Base-by-base conservation (phyloP, 345 rosid genomes). In the Leavenworthia alabamica region DNA sequence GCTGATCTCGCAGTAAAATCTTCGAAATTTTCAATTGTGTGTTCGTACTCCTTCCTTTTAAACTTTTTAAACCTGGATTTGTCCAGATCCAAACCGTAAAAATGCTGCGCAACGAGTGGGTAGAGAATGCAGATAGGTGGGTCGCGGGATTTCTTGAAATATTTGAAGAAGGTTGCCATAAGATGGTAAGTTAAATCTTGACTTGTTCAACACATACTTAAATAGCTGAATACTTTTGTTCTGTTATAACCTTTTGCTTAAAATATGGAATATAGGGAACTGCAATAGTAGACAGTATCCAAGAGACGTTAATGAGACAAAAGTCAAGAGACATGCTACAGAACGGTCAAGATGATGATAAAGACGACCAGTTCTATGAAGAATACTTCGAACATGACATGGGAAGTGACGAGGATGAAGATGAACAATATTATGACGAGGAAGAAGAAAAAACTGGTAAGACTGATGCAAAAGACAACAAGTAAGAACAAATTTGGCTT, bases 111-210 rank as follows among this genome's bases (percentile, higher is more conserved):
- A 78, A 88, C 52, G 96, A 86, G 75, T 93, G 99, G 99, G 96
- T 93, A 39, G 97, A 85, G 78, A 93, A 93, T 70, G 99, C 99
- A 53, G 97, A 93, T 74, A 83, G 99, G 3, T 87, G 82, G 90
- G 99, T 93, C 11, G 91, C 94, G 23, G 99, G 99, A 63, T 93
- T 93, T 66, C 88, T 93, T 6, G 99, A 89, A 78, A 87, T 89
- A 86, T 93, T 93, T 24, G 99, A 93, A 78, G 99, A 93, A 84
- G 85, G 99, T 55, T 93, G 90, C 70, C 99, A 93, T 73, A 93
- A 93, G 77, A 85, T 93, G 99, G 99, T 89, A 42, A 81, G 86
- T 44, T 8, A 26, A 70, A 20, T 15, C 20, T 6, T 15, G 29
- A 40, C n/a, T n/a, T n/a, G n/a, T n/a, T n/a, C n/a, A 35, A 2